These are phyloP conservation scores for Cicer cuneatum DNA, from an alignment of 306 rosid genomes.

Conservation along the genomic window DNA sequence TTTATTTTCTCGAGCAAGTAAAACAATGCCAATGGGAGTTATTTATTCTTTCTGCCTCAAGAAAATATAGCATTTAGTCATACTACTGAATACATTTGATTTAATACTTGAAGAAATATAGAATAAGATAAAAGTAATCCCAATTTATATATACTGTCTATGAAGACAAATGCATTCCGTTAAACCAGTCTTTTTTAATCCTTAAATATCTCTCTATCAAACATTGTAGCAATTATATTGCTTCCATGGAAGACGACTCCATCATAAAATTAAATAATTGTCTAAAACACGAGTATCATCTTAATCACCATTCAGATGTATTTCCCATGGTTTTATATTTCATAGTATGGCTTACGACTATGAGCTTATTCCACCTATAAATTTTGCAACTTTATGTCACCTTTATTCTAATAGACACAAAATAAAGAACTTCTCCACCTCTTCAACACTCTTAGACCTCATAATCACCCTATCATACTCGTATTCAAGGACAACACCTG, in stretches of 20 bases:
- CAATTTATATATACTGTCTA: neutral
- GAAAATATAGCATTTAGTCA: neutral
- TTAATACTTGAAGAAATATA: neutral
- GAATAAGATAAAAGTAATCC: slow-evolving; percentile 7
- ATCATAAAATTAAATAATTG: neutral
- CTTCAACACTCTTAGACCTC: neutral
- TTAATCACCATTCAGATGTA: neutral
- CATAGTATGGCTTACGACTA: neutral
- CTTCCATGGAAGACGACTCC: neutral
- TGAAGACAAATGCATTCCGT: neutral
- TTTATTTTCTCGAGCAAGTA: slow-evolving; percentile 1
- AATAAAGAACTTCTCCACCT: neutral
- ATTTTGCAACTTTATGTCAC: neutral
- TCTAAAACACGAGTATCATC: neutral
- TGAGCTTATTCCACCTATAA: neutral
- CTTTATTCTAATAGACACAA: neutral
- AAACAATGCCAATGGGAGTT: slow-evolving; percentile 1
- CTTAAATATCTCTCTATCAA: neutral
- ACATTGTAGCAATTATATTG: neutral
- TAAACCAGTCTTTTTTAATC: neutral
- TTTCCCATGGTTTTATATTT: neutral
- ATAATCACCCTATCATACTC: neutral
- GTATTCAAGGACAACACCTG: neutral
- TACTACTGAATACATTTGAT: slow-evolving; percentile 7
- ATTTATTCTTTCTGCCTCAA: slow-evolving; percentile 12